phyloP scores from a whole-genome alignment of 2,329 filamentous ascomycete genomes.

The Dendryphion nanum region DNA sequence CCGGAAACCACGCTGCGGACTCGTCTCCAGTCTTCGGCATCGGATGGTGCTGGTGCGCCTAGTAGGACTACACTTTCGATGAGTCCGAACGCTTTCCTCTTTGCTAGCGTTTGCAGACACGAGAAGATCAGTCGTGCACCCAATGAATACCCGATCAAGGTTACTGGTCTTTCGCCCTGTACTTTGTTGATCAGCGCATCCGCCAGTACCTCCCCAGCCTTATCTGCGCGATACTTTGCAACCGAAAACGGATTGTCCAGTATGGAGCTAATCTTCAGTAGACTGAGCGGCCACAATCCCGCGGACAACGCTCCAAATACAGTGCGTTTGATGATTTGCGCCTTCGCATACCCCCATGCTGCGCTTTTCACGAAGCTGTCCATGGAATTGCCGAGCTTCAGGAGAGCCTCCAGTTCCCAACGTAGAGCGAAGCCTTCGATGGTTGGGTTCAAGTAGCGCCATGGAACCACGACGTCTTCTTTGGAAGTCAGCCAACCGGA shows the following conservation, averaged over 20 bases:
- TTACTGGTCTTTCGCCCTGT: conserved; percentile 79
- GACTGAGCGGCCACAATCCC: conserved; percentile 49
- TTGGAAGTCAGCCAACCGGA: conserved; percentile 76
- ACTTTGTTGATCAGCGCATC: conserved; percentile 79
- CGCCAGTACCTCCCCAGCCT: conserved; percentile 75
- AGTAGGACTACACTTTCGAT: conserved; percentile 82
- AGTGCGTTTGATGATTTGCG: conserved; percentile 68
- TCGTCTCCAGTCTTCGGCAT: conserved; percentile 69
- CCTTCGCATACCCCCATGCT: conserved; percentile 76
- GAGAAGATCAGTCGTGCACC: conserved; percentile 80
- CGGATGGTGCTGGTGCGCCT: conserved; percentile 74
- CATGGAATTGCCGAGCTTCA: conserved; percentile 75
- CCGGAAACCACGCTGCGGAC: conserved; percentile 78
- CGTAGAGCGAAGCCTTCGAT: conserved; percentile 79
- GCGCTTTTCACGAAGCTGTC: conserved; percentile 73
- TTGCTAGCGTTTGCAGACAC: conserved; percentile 73
- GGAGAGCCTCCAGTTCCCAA: conserved; percentile 77
- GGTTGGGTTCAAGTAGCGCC: conserved; percentile 70
- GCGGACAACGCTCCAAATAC: conserved; percentile 48
- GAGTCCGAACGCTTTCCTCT: conserved; percentile 77
- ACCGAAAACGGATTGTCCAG: conserved; percentile 82
- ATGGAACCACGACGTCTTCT: conserved; percentile 72
- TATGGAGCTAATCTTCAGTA: conserved; percentile 52
- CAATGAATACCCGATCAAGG: conserved; percentile 76
- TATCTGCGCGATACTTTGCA: conserved; percentile 73